Base-by-base conservation (phyloP, 2,329 filamentous ascomycete species). In the Ophiostoma fasciatum region DNA sequence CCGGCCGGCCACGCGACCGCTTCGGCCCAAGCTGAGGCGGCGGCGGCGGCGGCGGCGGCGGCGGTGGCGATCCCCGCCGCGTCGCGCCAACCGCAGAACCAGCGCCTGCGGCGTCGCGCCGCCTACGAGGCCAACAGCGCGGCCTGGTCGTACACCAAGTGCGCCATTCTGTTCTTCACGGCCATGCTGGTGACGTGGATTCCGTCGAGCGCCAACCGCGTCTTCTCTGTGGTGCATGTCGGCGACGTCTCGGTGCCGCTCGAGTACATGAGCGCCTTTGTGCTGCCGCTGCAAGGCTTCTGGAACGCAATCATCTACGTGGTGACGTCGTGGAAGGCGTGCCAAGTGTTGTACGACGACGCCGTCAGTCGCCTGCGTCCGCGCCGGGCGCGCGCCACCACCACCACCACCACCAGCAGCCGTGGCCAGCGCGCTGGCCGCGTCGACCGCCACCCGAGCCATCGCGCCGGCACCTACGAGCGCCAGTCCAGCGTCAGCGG, bases 291-390 rank as follows among this genome's bases (percentile, higher is more conserved):
- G 0, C 83, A 92, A 51, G 83, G 83, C 0, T 81, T 87, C 48
- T 90, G 82, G 82, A 92, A 92, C 52, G 71, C 76, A 14, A 54
- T 81, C 39, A 83, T 92, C 45, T 92, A 90, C 55, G 57, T 74
- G 13, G 65, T 71, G 10, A 83, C 79, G 1, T 82, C 78, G 6
- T 71, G 74, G 63, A 56, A 68, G 33, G 76, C 76, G 0, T 76
- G 74, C 49, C 66, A 66, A 50, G 55, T 57, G 22, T 53, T 73
- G 20, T 56, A 52, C 36, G 46, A 48, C 9, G 60, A 64, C 31
- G 38, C 63, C 41, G 46, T 31, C 20, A 20, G 25, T 32, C 35
- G 47, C 47, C 11, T 50, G 45, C 26, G 44, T 49, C 17, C 23
- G 14, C n/a, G n/a, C n/a, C n/a, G n/a, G n/a, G n/a, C n/a, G n/a